Conservation (phyloP, 1,284 basidiomycete genomes). For the Peniophora sp. region DNA sequence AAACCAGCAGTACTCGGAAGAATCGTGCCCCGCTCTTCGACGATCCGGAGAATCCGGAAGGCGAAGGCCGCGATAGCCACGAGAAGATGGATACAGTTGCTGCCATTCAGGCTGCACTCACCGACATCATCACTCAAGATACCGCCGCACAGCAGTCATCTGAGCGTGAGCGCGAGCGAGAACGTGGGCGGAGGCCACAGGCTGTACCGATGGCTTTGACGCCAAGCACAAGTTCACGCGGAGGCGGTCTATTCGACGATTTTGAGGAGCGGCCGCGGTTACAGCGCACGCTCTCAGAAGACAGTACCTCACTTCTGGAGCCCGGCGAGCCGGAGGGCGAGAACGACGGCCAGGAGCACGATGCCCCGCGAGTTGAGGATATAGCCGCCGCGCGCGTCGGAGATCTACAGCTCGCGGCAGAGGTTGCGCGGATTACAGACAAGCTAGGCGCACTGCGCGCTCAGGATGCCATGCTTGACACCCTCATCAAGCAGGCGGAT, state of each 20-base stretch:
- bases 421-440: constrained; percentile 69
- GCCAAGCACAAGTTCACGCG: background rate
- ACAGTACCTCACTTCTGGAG: constrained; percentile 21
- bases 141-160: constrained; percentile 30
- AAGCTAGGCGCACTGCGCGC: constrained; percentile 72
- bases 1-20: constrained; percentile 33
- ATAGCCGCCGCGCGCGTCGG: constrained; percentile 77
- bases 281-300: constrained; percentile 13
- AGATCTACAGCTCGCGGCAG: constrained; percentile 77
- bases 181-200: background rate
- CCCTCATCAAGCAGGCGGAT: constrained; percentile 89
- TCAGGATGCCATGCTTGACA: constrained; percentile 80
- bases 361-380: constrained; percentile 39
- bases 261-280: constrained; percentile 5
- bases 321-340: constrained; percentile 23
- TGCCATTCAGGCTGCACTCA: constrained; percentile 89
- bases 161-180: constrained; percentile 7
- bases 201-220: background rate
- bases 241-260: constrained; percentile 2
- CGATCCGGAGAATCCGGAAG: constrained; percentile 56
- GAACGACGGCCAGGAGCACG: constrained; percentile 34
- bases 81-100: constrained; percentile 58
- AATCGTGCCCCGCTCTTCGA: constrained; percentile 72
- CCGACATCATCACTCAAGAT: constrained; percentile 87
- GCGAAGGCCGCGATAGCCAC: constrained; percentile 52